These are phyloP conservation scores for Dothistroma septosporum DNA, from an alignment of 2,329 filamentous ascomycete species.

Conservation along the genomic window DNA sequence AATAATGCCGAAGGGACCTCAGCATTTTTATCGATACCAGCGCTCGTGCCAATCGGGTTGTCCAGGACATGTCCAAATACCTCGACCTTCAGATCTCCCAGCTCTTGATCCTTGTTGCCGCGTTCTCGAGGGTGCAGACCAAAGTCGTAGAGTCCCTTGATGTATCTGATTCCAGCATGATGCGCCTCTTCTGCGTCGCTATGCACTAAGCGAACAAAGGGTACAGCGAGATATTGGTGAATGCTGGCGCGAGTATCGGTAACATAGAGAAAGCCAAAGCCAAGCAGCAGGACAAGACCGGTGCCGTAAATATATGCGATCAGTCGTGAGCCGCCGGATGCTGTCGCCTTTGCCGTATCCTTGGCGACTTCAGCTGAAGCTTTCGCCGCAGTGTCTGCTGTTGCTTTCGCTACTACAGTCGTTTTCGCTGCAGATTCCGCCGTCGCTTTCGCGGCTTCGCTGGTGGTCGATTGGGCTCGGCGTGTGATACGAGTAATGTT, in stretches of 20 bases:
- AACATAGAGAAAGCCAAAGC: slow-evolving; percentile 48
- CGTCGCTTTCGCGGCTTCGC: slow-evolving; percentile 1
- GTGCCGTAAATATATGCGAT: slow-evolving; percentile 53
- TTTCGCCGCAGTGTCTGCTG: background rate
- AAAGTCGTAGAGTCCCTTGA: slow-evolving; percentile 69
- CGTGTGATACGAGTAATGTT: slow-evolving; percentile 7
- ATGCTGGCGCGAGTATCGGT: slow-evolving; percentile 53
- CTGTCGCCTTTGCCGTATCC: slow-evolving; percentile 28
- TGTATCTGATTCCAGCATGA: slow-evolving; percentile 64
- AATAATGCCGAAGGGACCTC: slow-evolving; percentile 83
- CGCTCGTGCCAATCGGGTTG: slow-evolving; percentile 93
- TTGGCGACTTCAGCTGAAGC: slow-evolving; percentile 22
- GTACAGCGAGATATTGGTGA: slow-evolving; percentile 54
- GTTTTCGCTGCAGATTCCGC: slow-evolving; percentile 6
- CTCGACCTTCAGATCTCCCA: slow-evolving; percentile 52
- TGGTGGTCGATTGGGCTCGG: slow-evolving; percentile 15
- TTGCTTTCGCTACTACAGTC: slow-evolving; percentile 4
- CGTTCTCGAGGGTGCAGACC: slow-evolving; percentile 81
- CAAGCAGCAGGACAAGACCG: slow-evolving; percentile 47
- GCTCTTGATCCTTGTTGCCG: slow-evolving; percentile 51
- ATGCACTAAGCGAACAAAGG: slow-evolving; percentile 60
- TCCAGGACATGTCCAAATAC: slow-evolving; percentile 74
- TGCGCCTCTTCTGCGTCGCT: slow-evolving; percentile 90
- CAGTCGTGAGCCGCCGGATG: slow-evolving; percentile 42
- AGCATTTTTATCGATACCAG: slow-evolving; percentile 89